A percentile compares a stretch with the other conserved stretches of the same genome.
Evolutionary conservation across 2,329 filamentous ascomycete genomes (phyloP).

Genomic region (Bipolaris sorokiniana): DNA sequence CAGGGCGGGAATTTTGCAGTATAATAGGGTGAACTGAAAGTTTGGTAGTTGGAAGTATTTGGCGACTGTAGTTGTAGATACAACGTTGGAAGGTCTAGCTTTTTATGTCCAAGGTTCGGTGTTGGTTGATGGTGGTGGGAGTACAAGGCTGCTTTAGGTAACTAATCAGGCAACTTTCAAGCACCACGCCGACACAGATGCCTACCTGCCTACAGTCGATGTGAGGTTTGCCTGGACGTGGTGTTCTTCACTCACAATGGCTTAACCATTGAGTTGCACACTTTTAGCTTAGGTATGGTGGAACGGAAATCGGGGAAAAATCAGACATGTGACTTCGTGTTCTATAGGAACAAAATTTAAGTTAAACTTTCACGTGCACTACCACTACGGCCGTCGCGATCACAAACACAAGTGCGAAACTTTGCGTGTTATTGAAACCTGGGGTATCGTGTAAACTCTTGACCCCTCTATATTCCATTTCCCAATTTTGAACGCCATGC

Average conservation of each 20-base stretch:
- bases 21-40: neutral
- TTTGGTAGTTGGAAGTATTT: neutral
- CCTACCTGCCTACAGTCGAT: neutral
- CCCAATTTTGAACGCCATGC: constrained; percentile 39
- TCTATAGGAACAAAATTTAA: neutral
- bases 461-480: constrained; percentile 30
- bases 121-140: constrained; percentile 21
- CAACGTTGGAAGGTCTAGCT: neutral
- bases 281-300: neutral
- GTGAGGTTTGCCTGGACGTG: neutral
- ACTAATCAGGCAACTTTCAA: constrained; percentile 40
- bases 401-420: neutral
- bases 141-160: constrained; percentile 39
- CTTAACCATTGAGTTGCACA: neutral
- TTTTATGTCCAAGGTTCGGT: constrained; percentile 33
- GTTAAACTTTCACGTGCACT: neutral
- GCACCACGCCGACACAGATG: constrained; percentile 7
- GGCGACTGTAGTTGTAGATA: constrained; percentile 8
- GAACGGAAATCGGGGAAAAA: neutral
- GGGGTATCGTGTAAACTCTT: constrained; percentile 45
- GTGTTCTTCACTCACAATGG: neutral
- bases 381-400: neutral
- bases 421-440: constrained; percentile 11
- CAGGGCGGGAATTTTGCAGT: neutral
- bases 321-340: neutral